Evolutionary conservation across 805 yeast genomes (phyloP), one percentile per base, ranked within the genome.

Genomic region (Kazachstania africana): DNA sequence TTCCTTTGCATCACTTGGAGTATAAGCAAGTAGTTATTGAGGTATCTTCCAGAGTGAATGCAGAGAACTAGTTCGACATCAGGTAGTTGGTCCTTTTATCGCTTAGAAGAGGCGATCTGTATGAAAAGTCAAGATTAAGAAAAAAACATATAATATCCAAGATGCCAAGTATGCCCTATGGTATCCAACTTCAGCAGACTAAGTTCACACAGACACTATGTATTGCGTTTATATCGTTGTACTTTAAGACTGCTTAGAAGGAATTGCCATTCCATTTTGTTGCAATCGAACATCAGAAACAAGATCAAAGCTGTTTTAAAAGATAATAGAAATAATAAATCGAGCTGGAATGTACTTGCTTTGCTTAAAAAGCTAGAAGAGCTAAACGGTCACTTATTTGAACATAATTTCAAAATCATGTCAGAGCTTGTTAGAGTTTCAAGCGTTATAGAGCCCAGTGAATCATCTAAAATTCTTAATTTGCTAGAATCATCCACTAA

Each of bases 301-400:
- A 20, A 16, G 5, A 20, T 33, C 4, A 20, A 17, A 21, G 14
- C 8, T 4, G 21, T 15, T 22, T 12, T 44, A 9, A 18, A 27
- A 19, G 39, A 40, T 26, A 45, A 50, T 28, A 42, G 34, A 21
- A 25, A 30, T 18, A 47, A 50, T 28, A 43, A 38, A 28, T 50
- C 58, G 4, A 41, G 52, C 26, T 51, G 53, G 53, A 34, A 35
- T 12, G 47, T 47, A 2, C 35, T 34, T 20, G 30, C 26, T 4
- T 30, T 38, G 5, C 24, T 53, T 18, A 22, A 37, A 5, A 32
- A 44, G 18, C 16, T 51, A 20, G 31, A 25, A 8, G 19, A 26
- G 3, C 20, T 53, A 6, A 50, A 51, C 27, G 10, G 24, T 6
- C 16, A 16, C 13, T 20, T 50, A 14, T 9, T 19, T 4, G 22